phyloP scores from a whole-genome alignment of 345 rosid genomes.

The Mercurialis annua region DNA sequence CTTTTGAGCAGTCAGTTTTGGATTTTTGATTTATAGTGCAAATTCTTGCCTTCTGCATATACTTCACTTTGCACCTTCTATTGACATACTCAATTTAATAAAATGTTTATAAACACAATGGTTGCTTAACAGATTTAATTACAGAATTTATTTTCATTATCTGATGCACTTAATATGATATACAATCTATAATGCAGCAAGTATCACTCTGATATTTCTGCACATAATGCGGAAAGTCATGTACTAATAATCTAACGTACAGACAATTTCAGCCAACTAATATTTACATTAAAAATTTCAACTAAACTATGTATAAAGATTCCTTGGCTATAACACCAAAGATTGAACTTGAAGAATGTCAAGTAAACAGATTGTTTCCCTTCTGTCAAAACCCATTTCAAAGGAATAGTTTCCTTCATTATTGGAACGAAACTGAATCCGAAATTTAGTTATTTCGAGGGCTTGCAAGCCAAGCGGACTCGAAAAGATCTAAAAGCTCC shows the following conservation, averaged over 20 bases:
- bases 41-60: too few relatives aligned
- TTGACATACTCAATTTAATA: too few relatives aligned
- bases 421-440: slow-evolving; percentile 19
- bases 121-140: too few relatives aligned
- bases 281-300: background rate
- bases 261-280: background rate
- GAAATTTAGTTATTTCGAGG: slow-evolving; percentile 22
- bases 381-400: background rate
- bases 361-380: background rate
- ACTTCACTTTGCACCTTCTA: too few relatives aligned
- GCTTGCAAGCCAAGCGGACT: slow-evolving; percentile 48
- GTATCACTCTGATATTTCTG: too few relatives aligned
- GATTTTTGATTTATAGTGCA: too few relatives aligned
- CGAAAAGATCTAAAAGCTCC: slow-evolving; percentile 49
- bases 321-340: background rate
- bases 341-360: background rate
- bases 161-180: background rate
- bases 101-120: too few relatives aligned
- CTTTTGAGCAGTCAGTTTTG: too few relatives aligned
- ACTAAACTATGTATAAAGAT: background rate
- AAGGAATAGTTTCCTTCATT: background rate
- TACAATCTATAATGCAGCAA: too few relatives aligned
- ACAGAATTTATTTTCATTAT: too few relatives aligned
- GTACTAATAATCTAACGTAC: too few relatives aligned
- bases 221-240: too few relatives aligned